phyloP scores from a whole-genome alignment of 345 rosid species.

The Punica granatum region DNA sequence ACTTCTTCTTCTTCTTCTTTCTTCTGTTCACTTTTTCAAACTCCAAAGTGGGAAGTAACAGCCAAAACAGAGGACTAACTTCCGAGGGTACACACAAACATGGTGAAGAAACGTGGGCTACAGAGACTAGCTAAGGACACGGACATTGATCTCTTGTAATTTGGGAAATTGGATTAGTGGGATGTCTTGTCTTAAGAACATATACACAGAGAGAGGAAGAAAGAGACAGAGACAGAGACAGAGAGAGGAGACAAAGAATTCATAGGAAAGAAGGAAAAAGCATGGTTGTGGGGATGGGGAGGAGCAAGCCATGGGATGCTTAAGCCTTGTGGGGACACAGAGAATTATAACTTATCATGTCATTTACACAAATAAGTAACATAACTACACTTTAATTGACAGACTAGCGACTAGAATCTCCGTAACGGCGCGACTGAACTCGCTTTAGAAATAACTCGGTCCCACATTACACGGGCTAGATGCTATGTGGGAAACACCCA shows the following conservation, averaged over 20 bases:
- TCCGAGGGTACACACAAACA: not conserved
- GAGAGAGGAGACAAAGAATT: not conserved
- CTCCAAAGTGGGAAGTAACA: conserved; percentile 4
- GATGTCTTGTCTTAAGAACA: not conserved
- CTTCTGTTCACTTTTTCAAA: not conserved
- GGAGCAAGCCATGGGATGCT: not conserved
- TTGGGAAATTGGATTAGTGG: not conserved
- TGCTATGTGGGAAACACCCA: too few relatives aligned
- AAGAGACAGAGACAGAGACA: not conserved
- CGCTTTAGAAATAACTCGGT: too few relatives aligned
- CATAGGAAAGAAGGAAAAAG: not conserved
- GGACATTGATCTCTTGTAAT: not conserved
- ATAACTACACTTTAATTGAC: not conserved
- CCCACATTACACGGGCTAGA: not conserved
- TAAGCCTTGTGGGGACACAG: not conserved
- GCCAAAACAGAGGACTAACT: conserved; percentile 2
- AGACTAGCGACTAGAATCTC: not conserved
- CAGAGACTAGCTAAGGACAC: not conserved
- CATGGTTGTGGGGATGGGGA: not conserved
- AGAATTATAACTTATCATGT: not conserved
- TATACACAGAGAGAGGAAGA: not conserved
- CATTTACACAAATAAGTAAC: not conserved
- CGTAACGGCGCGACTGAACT: not conserved
- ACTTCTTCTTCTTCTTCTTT: not conserved
- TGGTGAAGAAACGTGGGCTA: not conserved